Evolutionary conservation across 306 rosid genomes (phyloP).

Genomic region (Sesbania bispinosa): DNA sequence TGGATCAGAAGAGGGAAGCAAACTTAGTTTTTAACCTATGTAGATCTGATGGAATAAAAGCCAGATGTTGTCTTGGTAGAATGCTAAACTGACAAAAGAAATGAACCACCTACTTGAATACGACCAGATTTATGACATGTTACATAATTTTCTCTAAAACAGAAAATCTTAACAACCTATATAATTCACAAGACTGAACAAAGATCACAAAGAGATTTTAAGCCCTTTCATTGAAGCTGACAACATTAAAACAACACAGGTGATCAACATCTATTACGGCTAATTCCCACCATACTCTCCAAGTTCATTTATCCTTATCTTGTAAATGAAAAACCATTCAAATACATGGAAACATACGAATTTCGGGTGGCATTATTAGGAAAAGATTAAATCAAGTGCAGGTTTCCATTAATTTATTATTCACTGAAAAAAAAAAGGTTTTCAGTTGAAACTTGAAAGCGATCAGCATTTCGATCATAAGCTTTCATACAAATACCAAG

Average conservation of each 20-base stretch:
- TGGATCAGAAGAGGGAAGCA: constrained; percentile 25
- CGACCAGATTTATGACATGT: constrained; percentile 1
- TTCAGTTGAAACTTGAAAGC: background rate
- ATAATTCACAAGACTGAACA: background rate
- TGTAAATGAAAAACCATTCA: background rate
- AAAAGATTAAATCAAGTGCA: background rate
- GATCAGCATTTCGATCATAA: background rate
- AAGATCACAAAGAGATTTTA: constrained; percentile 5
- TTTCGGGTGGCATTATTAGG: background rate
- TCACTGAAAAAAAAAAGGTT: background rate
- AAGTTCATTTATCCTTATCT: constrained; percentile 1
- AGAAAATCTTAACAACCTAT: constrained; percentile 11
- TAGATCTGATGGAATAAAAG: constrained; percentile 1
- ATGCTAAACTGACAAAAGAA: constrained; percentile 14
- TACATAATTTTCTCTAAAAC: constrained; percentile 9
- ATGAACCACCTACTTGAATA: background rate
- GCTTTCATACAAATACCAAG: background rate
- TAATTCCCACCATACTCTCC: constrained; percentile 3
- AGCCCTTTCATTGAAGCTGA: constrained; percentile 15
- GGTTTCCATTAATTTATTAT: background rate
- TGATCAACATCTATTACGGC: background rate
- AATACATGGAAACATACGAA: background rate
- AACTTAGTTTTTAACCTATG: constrained; percentile 2
- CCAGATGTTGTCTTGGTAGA: background rate
- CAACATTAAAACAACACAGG: background rate